Conservation (phyloP, 257 asterid genomes). For the Nicotiana sylvestris region DNA sequence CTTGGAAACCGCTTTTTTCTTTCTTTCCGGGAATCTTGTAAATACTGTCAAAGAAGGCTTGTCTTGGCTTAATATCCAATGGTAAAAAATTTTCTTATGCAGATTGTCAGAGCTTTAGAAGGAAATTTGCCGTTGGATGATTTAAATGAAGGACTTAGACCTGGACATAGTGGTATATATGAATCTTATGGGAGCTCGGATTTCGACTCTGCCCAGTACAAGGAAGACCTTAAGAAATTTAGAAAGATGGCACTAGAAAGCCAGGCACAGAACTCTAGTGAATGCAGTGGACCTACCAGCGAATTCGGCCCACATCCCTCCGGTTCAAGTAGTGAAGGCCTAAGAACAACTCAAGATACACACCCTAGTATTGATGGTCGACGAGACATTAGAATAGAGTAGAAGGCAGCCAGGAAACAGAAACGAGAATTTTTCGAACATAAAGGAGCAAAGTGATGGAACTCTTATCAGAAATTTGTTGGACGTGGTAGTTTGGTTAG, state of each 20-base stretch:
- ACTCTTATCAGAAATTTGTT: neutral
- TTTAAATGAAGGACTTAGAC: constrained; percentile 39
- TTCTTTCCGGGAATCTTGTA: neutral
- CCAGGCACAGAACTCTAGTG: constrained; percentile 45
- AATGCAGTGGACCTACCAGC: constrained; percentile 65
- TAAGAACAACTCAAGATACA: constrained; percentile 24
- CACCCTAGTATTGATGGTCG: constrained; percentile 8
- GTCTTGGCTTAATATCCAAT: neutral
- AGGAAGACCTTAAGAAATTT: constrained; percentile 71
- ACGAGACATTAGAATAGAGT: constrained; percentile 7
- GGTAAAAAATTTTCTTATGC: constrained; percentile 8
- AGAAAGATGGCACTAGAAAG: constrained; percentile 68
- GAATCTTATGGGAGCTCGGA: constrained; percentile 58
- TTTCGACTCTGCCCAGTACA: constrained; percentile 57
- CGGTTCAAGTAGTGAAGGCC: constrained; percentile 61
- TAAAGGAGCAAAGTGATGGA: neutral
- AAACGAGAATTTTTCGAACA: neutral
- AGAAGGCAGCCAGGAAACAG: neutral
- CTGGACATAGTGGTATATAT: constrained; percentile 35
- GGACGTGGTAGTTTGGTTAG: neutral
- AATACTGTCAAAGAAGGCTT: neutral
- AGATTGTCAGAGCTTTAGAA: constrained; percentile 66
- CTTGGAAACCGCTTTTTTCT: neutral
- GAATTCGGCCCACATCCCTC: constrained; percentile 64
- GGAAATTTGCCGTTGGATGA: constrained; percentile 58